Conservation (phyloP, 208 protist species). For the Spongospora subterranea region DNA sequence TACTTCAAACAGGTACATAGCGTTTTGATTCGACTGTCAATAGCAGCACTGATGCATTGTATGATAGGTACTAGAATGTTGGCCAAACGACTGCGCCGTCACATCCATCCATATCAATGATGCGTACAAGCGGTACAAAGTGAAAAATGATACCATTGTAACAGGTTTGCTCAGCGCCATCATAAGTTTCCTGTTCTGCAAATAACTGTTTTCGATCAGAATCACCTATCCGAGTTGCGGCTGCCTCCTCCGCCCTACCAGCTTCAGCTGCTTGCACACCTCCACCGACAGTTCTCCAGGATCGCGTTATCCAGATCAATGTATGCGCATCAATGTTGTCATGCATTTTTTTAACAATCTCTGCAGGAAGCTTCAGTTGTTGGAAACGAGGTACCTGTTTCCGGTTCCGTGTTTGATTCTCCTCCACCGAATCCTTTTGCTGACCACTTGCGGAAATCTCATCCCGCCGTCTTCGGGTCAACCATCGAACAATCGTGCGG, state of each 20-base stretch:
- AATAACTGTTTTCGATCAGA: too few relatives aligned
- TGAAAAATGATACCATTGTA: not conserved
- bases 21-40: not conserved
- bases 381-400: not conserved
- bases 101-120: conserved; percentile 36
- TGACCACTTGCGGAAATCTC: not conserved
- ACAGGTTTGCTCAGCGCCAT: not conserved
- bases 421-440: not conserved
- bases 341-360: too few relatives aligned
- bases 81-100: conserved; percentile 1
- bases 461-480: too few relatives aligned
- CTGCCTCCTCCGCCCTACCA: too few relatives aligned
- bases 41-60: not conserved
- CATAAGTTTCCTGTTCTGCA: too few relatives aligned
- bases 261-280: too few relatives aligned
- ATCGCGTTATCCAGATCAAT: too few relatives aligned
- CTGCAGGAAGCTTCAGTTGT: too few relatives aligned
- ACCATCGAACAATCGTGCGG: too few relatives aligned
- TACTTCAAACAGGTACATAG: conserved; percentile 52
- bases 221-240: too few relatives aligned
- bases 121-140: conserved; percentile 55
- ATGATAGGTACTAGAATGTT: conserved; percentile 29
- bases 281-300: too few relatives aligned
- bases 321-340: too few relatives aligned
- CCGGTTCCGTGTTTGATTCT: not conserved